Base-by-base conservation (phyloP, 1,284 basidiomycete species). In the Cystobasidium slooffiae region DNA sequence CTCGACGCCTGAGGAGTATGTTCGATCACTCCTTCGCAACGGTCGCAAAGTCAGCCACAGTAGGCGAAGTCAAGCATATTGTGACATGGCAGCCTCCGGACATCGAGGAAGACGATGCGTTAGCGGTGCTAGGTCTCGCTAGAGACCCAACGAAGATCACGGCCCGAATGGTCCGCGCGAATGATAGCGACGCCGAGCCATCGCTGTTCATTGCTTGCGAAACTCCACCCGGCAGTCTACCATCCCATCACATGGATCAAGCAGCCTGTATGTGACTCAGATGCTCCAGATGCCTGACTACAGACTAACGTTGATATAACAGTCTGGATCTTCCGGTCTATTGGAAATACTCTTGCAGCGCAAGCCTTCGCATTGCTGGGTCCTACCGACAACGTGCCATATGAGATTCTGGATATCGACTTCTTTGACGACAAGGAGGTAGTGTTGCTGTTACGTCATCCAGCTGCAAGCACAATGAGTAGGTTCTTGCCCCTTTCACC, bases 381-480 rank as follows among this genome's bases (percentile, higher is more conserved):
- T n/a, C 44, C 62, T 20, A 9, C 39, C n/a, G 59, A 44, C 24
- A 24, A 24, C 2, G 53, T 46, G 24, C 51, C 51, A 37, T 68
- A 59, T 16, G 65, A 67, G n/a, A 75, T 75, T 22, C 62, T 75
- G 16, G 68, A 72, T 41, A 59, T 72, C 49, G 63, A 72, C 22
- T 75, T 75, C 49, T 75, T 75, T 39, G 75, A 75, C 39, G 75
- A 75, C 49, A 43, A 44, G 14, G 75, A 75, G 24, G 61, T 75
- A 22, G 69, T 64, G 8, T 16, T 75, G 24, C 63, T 75, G 6
- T 41, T 64, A 4, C 75, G 69, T 20, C 22, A 56, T 20, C 12
- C 56, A 6, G 37, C 53, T 31, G 55, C 2, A 14, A 51, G 44
- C 44, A 43, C 51, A 3, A 14, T 53, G 49, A 51, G 62, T 44